These are phyloP conservation scores for Oidiodendron maius DNA, from an alignment of 495 filamentous ascomycete species.

Conservation along the genomic window DNA sequence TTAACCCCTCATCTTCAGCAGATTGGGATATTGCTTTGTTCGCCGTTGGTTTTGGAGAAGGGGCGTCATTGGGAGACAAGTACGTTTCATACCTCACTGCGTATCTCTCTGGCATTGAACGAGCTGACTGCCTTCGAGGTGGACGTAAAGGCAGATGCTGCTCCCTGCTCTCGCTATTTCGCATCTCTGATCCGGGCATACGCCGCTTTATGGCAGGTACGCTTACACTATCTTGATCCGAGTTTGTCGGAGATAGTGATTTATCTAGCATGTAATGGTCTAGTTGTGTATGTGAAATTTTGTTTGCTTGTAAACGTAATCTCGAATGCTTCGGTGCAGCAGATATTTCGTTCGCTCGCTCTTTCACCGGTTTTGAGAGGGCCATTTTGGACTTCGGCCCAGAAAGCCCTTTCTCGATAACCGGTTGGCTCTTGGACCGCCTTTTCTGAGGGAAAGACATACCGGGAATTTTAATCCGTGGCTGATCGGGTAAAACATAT, in stretches of 20 bases:
- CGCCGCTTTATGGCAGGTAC: neutral
- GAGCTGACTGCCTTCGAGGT: neutral
- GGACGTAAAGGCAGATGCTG: neutral
- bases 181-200: neutral
- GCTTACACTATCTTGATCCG: too few species aligned
- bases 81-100: neutral
- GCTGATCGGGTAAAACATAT: neutral
- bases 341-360: conserved; percentile 9
- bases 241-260: neutral
- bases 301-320: neutral
- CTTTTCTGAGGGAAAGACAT: conserved; percentile 18
- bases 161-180: neutral
- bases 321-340: neutral
- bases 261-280: too few species aligned
- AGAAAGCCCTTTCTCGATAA: conserved; percentile 15
- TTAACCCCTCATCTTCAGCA: conserved; percentile 1
- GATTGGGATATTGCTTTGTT: neutral
- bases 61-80: neutral
- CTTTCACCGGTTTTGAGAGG: conserved; percentile 30
- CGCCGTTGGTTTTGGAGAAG: neutral
- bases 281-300: too few species aligned
- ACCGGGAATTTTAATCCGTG: neutral
- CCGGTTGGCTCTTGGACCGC: conserved; percentile 21
- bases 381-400: conserved; percentile 15
- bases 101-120: neutral